phyloP scores from a whole-genome alignment of 1,139 yeast genomes.

The Saccharomyces hybrid region DNA sequence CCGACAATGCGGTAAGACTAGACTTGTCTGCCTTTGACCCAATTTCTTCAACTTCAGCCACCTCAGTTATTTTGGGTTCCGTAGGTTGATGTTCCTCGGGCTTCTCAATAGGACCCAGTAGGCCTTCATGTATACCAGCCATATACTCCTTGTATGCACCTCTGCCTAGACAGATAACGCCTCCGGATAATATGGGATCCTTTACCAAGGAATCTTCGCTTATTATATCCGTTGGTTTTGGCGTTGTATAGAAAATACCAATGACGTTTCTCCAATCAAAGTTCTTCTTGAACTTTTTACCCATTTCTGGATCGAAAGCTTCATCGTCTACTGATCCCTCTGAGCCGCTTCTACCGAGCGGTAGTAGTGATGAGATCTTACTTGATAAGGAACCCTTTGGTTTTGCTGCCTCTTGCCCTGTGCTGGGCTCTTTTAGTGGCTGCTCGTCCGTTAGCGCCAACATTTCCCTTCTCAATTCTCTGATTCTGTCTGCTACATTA shows the following conservation, averaged over 20 bases:
- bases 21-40: not conserved
- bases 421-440: not conserved
- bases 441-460: slow-evolving; percentile 6
- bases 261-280: slow-evolving; percentile 49
- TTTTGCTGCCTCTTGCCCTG: not conserved
- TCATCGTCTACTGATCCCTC: slow-evolving; percentile 1
- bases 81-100: slow-evolving; percentile 35
- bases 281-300: slow-evolving; percentile 35
- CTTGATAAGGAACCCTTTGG: not conserved
- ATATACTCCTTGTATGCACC: slow-evolving; percentile 94
- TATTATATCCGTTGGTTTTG: slow-evolving; percentile 34
- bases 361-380: not conserved
- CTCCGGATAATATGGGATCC: slow-evolving; percentile 55
- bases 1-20: too few species aligned
- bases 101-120: slow-evolving; percentile 79
- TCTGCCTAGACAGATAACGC: slow-evolving; percentile 86
- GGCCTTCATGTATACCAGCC: slow-evolving; percentile 88
- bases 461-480: slow-evolving; percentile 52
- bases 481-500: slow-evolving; percentile 73
- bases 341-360: not conserved
- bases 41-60: not conserved
- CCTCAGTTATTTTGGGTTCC: slow-evolving; percentile 6
- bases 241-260: slow-evolving; percentile 45
- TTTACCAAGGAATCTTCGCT: slow-evolving; percentile 42
- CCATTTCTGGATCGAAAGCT: slow-evolving; percentile 16